Base-by-base conservation (phyloP, 805 yeast genomes). In the Debaryomyces hansenii region DNA sequence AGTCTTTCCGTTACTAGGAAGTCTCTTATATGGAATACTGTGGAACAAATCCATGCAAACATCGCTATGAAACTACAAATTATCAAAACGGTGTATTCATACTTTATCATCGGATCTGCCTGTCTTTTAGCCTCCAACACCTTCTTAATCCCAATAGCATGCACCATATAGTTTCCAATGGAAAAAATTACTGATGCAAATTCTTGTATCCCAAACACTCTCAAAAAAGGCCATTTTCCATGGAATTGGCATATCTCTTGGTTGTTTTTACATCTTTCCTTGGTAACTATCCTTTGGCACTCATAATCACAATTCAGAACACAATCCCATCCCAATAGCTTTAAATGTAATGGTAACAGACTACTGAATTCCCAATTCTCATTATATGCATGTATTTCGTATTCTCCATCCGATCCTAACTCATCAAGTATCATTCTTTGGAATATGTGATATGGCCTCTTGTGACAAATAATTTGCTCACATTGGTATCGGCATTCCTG, bases 181-280 rank as follows among this genome's bases (percentile, higher is more conserved):
- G 96, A 87, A 63, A 94, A 92, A 1, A 90, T 16, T 1, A 87
- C 83, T 11, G 95, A 85, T 20, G 84, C 87, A 0, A 90, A 69
- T 62, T 94, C 99, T 64, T 94, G 99, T 10, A 86, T 70, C 0
- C 96, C 96, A n/a, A 77, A 66, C 0, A 87, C 59, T 41, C 99
- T 75, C 14, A 72, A 51, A 58, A 94, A 94, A 2, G 98, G 98
- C 99, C 99, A 94, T 69, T 94, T 94, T 0, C 99, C 99, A 64
- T 94, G 97, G 67, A 89, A 94, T 63, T 94, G 99, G 35, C 77
- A 76, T 0, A 89, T 69, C 46, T 82, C 84, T 48, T 77, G 74
- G n/a, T 75, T 72, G 2, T 66, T 52, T 0, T 47, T 53, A 12
- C 69, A 65, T 18, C 96, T 72, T 33, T 78, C 69, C 1, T 59